Percentiles rank a stretch among this genome's conserved stretches.
Evolutionary conservation across 768 basidiomycete genomes (phyloP).

Genomic region (Mycena vitilis): DNA sequence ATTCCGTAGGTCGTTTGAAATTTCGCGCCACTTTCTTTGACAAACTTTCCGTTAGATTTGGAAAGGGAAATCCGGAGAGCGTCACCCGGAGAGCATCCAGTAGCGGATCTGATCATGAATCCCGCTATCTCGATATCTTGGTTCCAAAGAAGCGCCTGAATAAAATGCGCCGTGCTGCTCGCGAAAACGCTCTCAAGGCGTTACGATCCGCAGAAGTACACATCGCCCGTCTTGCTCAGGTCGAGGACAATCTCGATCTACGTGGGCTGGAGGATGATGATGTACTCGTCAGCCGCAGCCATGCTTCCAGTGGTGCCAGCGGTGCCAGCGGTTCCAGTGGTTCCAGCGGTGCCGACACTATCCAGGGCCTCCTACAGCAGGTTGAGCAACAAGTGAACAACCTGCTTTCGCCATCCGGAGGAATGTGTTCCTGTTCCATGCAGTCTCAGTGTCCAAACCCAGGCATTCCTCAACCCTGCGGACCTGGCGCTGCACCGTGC

Average conservation of each 20-base stretch:
- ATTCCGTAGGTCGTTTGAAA: slow-evolving; percentile 46
- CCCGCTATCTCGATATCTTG: slow-evolving; percentile 10
- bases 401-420: neutral
- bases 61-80: too few relatives aligned
- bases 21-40: neutral
- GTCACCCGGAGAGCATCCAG: neutral
- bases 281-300: neutral
- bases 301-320: neutral
- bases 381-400: too few relatives aligned
- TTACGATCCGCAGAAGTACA: neutral
- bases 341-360: too few relatives aligned
- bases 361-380: too few relatives aligned
- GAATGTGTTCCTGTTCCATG: slow-evolving; percentile 10
- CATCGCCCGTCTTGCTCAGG: slow-evolving; percentile 1
- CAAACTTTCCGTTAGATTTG: neutral
- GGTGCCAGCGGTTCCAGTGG: too few relatives aligned
- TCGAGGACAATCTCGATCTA: neutral
- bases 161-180: slow-evolving; percentile 10
- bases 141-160: slow-evolving; percentile 15
- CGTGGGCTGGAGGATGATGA: neutral
- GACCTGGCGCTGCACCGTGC: slow-evolving; percentile 10
- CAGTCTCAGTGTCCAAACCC: neutral
- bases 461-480: slow-evolving; percentile 1
- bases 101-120: neutral
- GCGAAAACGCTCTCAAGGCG: slow-evolving; percentile 18